Evolutionary conservation across 768 basidiomycete species (phyloP).

Genomic region (Chalciporus sphaerocephalus): DNA sequence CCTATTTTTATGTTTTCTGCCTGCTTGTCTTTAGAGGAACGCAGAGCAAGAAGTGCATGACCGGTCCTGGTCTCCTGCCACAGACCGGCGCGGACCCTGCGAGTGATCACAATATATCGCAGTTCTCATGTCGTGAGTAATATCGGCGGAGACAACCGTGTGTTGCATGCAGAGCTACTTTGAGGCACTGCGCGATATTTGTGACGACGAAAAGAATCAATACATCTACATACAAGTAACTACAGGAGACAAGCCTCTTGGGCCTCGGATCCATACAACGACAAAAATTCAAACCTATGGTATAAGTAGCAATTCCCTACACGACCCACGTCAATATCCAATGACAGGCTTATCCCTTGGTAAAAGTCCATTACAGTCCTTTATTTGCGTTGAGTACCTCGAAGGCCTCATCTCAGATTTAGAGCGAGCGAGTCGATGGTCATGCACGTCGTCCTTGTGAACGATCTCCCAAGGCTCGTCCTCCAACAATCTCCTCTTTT

Average conservation of each 20-base stretch:
- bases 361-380: neutral
- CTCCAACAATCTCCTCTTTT: constrained; percentile 20
- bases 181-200: too few relatives aligned
- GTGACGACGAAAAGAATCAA: too few relatives aligned
- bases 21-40: neutral
- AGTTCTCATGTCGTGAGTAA: neutral
- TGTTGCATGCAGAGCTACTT: too few relatives aligned
- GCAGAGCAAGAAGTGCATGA: neutral
- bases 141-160: too few relatives aligned
- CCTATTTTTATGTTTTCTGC: constrained; percentile 16
- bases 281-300: constrained; percentile 1
- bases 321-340: too few relatives aligned
- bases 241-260: too few relatives aligned
- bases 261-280: constrained; percentile 6
- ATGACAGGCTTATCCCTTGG: neutral
- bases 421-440: constrained; percentile 15
- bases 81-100: too few relatives aligned
- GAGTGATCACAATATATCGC: too few relatives aligned
- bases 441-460: constrained; percentile 5
- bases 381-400: constrained; percentile 18
- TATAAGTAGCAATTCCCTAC: neutral
- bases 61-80: too few relatives aligned
- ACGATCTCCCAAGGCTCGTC: constrained; percentile 18
- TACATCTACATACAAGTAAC: neutral
- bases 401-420: constrained; percentile 26